Base-by-base conservation (phyloP, 1,284 basidiomycete species). In the Volvariella volvacea region DNA sequence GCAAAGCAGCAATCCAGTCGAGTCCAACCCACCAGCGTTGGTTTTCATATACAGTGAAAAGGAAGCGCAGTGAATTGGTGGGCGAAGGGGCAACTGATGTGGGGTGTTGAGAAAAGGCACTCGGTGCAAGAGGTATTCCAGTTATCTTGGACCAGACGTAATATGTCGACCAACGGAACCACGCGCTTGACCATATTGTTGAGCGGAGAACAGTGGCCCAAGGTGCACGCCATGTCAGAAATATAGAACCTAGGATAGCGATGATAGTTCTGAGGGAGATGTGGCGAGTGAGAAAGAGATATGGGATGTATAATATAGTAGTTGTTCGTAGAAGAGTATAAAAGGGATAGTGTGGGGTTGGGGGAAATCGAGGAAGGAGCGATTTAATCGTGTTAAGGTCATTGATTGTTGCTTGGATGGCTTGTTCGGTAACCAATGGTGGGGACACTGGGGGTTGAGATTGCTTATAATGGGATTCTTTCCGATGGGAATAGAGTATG, bases 1-100 rank as follows among this genome's bases (percentile, higher is more conserved):
- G 74, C 4, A 97, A 75, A 0, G 93, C 92, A 2, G 89, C 87
- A 0, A 93, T 95, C 90, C 91, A 97, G 65, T 97, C 87, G 33
- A 89, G 72, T 2, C 83, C 85, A 71, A 89, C 76, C 87, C 87
- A 90, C 94, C 93, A 97, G 3, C 93, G 78, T 67, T 97, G 93
- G 62, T 96, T 97, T 63, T 97, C 93, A 59, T 90, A 87, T 22
- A 96, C 66, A 30, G 86, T 89, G 59, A 93, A 93, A 33, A 88
- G 71, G 67, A 93, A 93, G 38, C 88, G 84, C 19, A 90, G 59
- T 8, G 68, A 61, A 38, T 67, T 58, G 43, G 63, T 62, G 39
- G 71, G 56, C 40, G 62, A 50, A 10, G 64, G 50, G 0, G 65
- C 54, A 3, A 67, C 61, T 9, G 59, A 50, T 17, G 65, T 55